Evolutionary conservation across 345 rosid species (phyloP).

Genomic region (Barbarea vulgaris): DNA sequence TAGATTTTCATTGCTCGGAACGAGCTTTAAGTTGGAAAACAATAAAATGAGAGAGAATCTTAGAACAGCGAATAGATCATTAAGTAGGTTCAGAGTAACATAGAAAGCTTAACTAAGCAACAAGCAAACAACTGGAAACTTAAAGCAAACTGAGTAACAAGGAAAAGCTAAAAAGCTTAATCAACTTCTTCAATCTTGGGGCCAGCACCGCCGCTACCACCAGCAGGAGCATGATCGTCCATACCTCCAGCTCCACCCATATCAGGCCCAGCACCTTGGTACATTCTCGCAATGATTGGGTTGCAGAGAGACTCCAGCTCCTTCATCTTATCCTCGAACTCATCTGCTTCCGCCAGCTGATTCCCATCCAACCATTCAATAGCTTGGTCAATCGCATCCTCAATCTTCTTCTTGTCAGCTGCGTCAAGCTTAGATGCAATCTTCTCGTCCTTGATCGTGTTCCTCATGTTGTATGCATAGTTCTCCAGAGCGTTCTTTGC

Average conservation of each 20-base stretch:
- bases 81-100: neutral
- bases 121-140: neutral
- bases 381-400: slow-evolving; percentile 56
- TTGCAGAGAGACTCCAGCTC: slow-evolving; percentile 63
- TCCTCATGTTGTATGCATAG: slow-evolving; percentile 58
- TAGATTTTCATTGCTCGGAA: neutral
- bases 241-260: slow-evolving; percentile 47
- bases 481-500: slow-evolving; percentile 62
- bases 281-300: slow-evolving; percentile 61
- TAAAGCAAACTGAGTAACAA: neutral
- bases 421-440: slow-evolving; percentile 51
- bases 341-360: slow-evolving; percentile 62
- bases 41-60: too few relatives aligned
- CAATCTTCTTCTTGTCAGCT: slow-evolving; percentile 66
- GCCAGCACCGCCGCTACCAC: slow-evolving; percentile 55
- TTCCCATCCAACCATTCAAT: slow-evolving; percentile 59
- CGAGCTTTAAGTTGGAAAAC: neutral
- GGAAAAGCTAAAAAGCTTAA: slow-evolving; percentile 24
- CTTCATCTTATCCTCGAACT: slow-evolving; percentile 68
- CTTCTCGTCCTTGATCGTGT: slow-evolving; percentile 63
- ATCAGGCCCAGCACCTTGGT: slow-evolving; percentile 48
- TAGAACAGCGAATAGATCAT: neutral
- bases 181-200: slow-evolving; percentile 76
- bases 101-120: neutral
- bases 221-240: slow-evolving; percentile 40